Evolutionary conservation across 257 asterid species (phyloP).

Genomic region (Scutellaria barbata): DNA sequence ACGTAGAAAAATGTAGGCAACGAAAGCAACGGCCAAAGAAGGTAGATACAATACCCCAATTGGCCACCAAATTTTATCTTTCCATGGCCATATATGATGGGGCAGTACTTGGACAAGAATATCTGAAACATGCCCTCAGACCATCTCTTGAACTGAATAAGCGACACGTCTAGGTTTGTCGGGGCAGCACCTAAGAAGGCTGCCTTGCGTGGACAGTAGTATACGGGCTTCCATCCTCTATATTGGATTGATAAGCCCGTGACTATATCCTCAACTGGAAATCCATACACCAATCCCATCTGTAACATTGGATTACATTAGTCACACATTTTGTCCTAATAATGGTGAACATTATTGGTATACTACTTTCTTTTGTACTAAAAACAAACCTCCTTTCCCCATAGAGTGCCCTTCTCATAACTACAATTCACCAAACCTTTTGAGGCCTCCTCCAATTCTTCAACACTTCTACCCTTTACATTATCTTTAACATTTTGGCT

Average conservation of each 20-base stretch:
- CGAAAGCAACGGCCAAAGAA: conserved; percentile 63
- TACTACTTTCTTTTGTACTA: background rate
- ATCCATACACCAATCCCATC: conserved; percentile 89
- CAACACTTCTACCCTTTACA: conserved; percentile 32
- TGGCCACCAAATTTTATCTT: conserved; percentile 63
- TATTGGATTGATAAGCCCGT: conserved; percentile 85
- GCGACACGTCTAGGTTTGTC: conserved; percentile 56
- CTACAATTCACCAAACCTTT: conserved; percentile 63
- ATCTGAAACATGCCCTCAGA: conserved; percentile 77
- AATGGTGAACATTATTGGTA: background rate
- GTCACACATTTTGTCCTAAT: background rate
- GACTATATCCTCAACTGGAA: conserved; percentile 76
- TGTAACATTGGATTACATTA: conserved; percentile 32
- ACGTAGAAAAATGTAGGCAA: conserved; percentile 56
- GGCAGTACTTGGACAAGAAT: conserved; percentile 72
- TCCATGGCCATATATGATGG: conserved; percentile 61
- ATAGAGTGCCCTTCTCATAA: conserved; percentile 68
- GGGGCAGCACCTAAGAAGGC: conserved; percentile 78
- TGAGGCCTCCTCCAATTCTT: conserved; percentile 63
- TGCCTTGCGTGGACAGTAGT: conserved; percentile 57
- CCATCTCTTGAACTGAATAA: conserved; percentile 85
- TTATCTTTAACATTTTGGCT: conserved; percentile 29
- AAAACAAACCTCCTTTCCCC: conserved; percentile 75
- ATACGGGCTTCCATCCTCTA: conserved; percentile 85
- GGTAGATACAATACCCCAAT: conserved; percentile 71